Evolutionary conservation across 176 grass and related monocot species (phyloP).

Genomic region (Oryza officinalis): DNA sequence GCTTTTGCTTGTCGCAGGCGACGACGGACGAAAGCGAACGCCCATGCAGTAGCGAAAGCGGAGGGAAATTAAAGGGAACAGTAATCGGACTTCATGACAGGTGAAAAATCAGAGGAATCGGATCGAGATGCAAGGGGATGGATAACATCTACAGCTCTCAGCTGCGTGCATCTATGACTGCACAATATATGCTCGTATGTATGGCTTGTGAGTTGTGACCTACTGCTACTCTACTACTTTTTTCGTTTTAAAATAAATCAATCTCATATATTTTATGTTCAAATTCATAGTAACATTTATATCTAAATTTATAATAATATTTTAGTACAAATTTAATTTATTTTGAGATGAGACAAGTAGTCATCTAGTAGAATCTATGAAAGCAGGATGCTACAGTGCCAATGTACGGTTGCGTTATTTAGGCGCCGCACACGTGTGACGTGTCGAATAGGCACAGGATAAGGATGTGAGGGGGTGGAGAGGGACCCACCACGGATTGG

Average conservation of each 20-base stretch:
- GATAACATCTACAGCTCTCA: neutral
- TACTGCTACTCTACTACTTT: no score
- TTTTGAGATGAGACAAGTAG: no score
- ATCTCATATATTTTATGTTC: no score
- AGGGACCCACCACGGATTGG: neutral
- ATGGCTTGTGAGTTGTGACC: neutral
- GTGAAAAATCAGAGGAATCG: neutral
- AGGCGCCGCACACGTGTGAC: conserved; percentile 13
- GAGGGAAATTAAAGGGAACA: neutral
- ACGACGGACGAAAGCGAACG: neutral
- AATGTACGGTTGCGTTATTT: neutral
- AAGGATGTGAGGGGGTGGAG: no score
- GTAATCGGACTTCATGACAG: neutral
- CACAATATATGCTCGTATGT: neutral
- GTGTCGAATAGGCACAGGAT: conserved; percentile 27
- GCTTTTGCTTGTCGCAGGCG: no score
- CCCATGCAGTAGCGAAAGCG: neutral
- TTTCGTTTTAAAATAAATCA: no score
- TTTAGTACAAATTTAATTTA: no score
- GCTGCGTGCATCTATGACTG: neutral
- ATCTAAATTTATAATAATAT: no score
- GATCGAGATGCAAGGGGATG: neutral
- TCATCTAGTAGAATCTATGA: neutral
- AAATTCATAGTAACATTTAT: no score
- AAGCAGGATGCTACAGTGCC: neutral